Evolutionary conservation across 2,329 filamentous ascomycete genomes (phyloP).

Genomic region (Ceratocystis destructans): DNA sequence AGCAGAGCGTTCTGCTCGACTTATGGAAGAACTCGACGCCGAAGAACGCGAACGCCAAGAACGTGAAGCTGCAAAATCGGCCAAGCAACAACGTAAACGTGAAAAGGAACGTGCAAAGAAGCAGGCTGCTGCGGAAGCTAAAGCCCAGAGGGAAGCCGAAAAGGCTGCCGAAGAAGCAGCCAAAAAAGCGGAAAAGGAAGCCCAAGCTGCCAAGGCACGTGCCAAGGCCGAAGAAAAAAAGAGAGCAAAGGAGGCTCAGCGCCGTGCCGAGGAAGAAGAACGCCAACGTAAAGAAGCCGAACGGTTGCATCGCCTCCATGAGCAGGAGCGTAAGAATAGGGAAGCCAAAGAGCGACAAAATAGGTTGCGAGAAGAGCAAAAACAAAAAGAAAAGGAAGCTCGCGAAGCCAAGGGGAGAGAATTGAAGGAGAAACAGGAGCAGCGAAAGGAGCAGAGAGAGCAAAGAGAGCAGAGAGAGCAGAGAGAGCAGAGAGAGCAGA

Average conservation of each 20-base stretch:
- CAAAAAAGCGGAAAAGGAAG: slow-evolving; percentile 59
- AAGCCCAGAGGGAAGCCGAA: slow-evolving; percentile 73
- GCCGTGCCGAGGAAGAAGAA: slow-evolving; percentile 82
- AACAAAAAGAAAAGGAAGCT: slow-evolving; percentile 63
- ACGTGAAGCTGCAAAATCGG: slow-evolving; percentile 82
- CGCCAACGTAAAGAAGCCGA: slow-evolving; percentile 73
- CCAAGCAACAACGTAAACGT: slow-evolving; percentile 88
- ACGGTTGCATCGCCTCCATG: slow-evolving; percentile 60
- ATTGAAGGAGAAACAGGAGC: slow-evolving; percentile 28
- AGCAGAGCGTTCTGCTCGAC: slow-evolving; percentile 75
- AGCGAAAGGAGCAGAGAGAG: slow-evolving; percentile 32
- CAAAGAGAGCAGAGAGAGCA: slow-evolving; percentile 37
- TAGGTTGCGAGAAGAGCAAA: slow-evolving; percentile 70
- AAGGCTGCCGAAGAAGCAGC: slow-evolving; percentile 77
- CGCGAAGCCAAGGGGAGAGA: slow-evolving; percentile 60
- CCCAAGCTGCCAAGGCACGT: slow-evolving; percentile 66
- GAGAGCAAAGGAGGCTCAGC: slow-evolving; percentile 80
- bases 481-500: slow-evolving; percentile 33
- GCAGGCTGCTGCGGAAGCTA: slow-evolving; percentile 79
- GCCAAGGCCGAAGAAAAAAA: slow-evolving; percentile 78
- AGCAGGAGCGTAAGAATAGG: slow-evolving; percentile 68
- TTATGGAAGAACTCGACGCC: slow-evolving; percentile 82
- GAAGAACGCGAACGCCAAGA: slow-evolving; percentile 64
- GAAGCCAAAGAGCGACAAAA: slow-evolving; percentile 55
- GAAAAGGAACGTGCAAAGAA: slow-evolving; percentile 86